Evolutionary conservation across 75 land plant species (phyloP), one percentile per base, ranked within the genome.

Genomic region (Azolla pinnata): DNA sequence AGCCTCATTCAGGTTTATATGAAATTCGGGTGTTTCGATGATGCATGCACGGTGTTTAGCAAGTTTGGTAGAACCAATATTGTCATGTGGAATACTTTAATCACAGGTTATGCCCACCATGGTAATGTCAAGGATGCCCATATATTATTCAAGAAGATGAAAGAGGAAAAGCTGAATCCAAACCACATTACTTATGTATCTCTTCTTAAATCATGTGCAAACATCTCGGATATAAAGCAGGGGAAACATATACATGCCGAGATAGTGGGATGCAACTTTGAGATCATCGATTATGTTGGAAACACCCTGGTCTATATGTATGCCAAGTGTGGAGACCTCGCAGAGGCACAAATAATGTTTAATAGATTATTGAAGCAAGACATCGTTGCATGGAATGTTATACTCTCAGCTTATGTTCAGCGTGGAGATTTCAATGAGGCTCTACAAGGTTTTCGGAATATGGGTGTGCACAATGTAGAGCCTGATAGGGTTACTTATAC

Each of bases 1-100:
- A 57, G 79, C 17, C 63, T 83, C n/a, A 70, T 83, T 5, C 60
- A 73, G 3, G 62, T 79, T 73, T 83, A 83, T 62, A 67, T 61
- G 8, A 79, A 75, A 56, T 75, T 63, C 52, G 57, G 28, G 28
- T 63, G 55, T 45, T 62, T 71, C 18, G 58, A 61, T 18, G 19
- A 53, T 59, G 77, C 77, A 19, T 44, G 45, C 63, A n/a, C 25
- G 14, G 59, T 74, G 8, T 79, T 79, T 56, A 54, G 63, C 14
- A 21, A 29, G 10, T 20, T 54, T 9, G 27, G 34, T 0, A 2
- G 33, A 0, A 61, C 63, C 62, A 73, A 57, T 38, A 26, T 57
- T 4, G 32, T 57, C 4, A 33, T 38, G 24, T 57, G 59, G 59
- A 57, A 14, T 57, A 38, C 29, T 31, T 14, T 57, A 16, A 57